A percentile compares a stretch with the other conserved stretches of the same genome.
Evolutionary conservation across 495 filamentous ascomycete genomes (phyloP).

Genomic region (Daldinia bambusicola): DNA sequence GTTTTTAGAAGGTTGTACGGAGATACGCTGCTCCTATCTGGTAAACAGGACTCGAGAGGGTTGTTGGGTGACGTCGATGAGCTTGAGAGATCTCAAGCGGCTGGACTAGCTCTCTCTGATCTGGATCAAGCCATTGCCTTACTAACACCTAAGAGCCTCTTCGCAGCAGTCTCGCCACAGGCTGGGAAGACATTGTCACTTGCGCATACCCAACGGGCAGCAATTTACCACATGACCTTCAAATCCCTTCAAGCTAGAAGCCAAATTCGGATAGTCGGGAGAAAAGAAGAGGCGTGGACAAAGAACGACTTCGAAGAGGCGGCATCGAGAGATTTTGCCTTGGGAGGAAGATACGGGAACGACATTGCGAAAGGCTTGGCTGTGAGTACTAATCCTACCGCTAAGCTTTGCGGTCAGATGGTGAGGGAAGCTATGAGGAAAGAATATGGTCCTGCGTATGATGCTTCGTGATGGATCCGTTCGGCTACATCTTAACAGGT

Average conservation of each 20-base stretch:
- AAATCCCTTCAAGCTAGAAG: constrained; percentile 54
- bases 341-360: constrained; percentile 81
- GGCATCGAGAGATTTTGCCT: constrained; percentile 77
- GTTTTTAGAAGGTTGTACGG: constrained; percentile 68
- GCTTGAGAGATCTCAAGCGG: constrained; percentile 49
- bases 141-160: constrained; percentile 64
- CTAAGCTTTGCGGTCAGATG: constrained; percentile 88
- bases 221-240: constrained; percentile 72
- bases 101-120: constrained; percentile 63
- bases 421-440: constrained; percentile 86
- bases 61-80: constrained; percentile 47
- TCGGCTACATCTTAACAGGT: background rate
- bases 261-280: constrained; percentile 38
- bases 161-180: constrained; percentile 64
- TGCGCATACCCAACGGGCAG: constrained; percentile 80
- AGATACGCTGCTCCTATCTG: constrained; percentile 56
- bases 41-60: constrained; percentile 33
- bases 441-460: constrained; percentile 65
- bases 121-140: constrained; percentile 73
- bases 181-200: constrained; percentile 72
- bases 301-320: constrained; percentile 73
- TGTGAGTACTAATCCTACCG: constrained; percentile 85
- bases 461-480: constrained; percentile 40
- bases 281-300: constrained; percentile 56
- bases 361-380: constrained; percentile 78